Evolutionary conservation across 371 early-diverging fungal species (phyloP).

Genomic region (Thermomucor indicae-seudaticae): DNA sequence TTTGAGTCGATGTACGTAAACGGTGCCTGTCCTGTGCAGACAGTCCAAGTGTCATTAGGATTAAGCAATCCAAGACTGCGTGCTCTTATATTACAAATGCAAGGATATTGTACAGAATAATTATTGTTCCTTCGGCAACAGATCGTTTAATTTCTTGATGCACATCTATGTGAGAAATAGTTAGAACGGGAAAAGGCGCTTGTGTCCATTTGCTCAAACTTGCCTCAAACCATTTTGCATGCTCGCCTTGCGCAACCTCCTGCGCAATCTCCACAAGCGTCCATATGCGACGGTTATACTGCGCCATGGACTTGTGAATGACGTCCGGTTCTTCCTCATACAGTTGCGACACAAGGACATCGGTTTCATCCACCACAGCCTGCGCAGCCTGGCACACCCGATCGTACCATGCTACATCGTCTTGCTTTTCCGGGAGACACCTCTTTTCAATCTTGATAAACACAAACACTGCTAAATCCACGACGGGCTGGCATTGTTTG

Average conservation of each 20-base stretch:
- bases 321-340: constrained; percentile 35
- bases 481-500: constrained; percentile 28
- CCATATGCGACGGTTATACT: too few species aligned
- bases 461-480: constrained; percentile 28
- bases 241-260: constrained; percentile 25
- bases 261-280: constrained; percentile 24
- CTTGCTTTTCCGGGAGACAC: constrained; percentile 16
- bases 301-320: constrained; percentile 16
- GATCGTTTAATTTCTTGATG: constrained; percentile 2
- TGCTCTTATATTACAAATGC: too few species aligned
- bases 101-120: too few species aligned
- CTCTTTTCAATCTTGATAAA: constrained; percentile 35
- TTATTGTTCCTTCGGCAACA: not conserved
- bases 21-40: too few species aligned
- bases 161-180: constrained; percentile 5
- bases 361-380: constrained; percentile 33
- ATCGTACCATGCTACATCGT: constrained; percentile 23
- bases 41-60: too few species aligned
- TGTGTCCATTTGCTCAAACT: constrained; percentile 1
- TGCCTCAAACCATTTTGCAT: constrained; percentile 40
- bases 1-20: too few species aligned
- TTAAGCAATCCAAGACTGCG: too few species aligned
- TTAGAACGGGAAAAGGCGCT: not conserved
- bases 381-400: constrained; percentile 10
- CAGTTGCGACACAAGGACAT: constrained; percentile 35